Conservation (phyloP, 495 filamentous ascomycete genomes). For the Lophiotrema nucula region DNA sequence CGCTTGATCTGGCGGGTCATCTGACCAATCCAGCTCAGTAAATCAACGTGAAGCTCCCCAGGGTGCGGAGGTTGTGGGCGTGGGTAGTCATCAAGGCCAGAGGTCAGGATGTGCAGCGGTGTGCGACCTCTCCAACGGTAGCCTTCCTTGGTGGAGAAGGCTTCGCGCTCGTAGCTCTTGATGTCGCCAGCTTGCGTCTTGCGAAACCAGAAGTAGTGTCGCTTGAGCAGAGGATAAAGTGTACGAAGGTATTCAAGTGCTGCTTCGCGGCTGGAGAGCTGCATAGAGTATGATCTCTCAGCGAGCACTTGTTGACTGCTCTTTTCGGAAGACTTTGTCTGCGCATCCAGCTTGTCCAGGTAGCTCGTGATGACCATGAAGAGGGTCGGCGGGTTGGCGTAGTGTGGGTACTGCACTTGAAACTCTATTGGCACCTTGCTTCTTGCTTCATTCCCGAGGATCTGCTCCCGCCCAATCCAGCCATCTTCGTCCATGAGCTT, state of each 20-base stretch:
- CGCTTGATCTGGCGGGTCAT: conserved; percentile 79
- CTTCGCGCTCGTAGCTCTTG: conserved; percentile 83
- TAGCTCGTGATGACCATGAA: conserved; percentile 85
- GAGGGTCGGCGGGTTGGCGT: conserved; percentile 96
- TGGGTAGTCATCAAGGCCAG: conserved; percentile 94
- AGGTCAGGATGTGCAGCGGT: conserved; percentile 80
- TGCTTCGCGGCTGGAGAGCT: conserved; percentile 64
- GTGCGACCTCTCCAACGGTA: conserved; percentile 97
- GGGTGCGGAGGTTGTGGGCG: conserved; percentile 95
- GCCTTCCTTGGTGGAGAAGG: conserved; percentile 80
- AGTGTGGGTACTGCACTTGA: conserved; percentile 94
- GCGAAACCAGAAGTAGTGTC: conserved; percentile 92
- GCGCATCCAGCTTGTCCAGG: conserved; percentile 64
- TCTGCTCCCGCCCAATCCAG: conserved; percentile 97
- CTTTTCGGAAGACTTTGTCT: conserved; percentile 3
- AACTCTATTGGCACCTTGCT: conserved; percentile 97
- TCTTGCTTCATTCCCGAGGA: conserved; percentile 87
- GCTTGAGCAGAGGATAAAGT: conserved; percentile 88
- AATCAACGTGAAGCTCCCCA: conserved; percentile 91
- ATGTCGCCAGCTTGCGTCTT: conserved; percentile 88
- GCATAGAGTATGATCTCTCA: conserved; percentile 51
- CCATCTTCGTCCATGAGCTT: conserved; percentile 94
- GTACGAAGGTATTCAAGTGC: conserved; percentile 71
- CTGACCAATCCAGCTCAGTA: conserved; percentile 95
- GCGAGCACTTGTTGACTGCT: conserved; percentile 36